Percentiles rank a stretch among this genome's conserved stretches.
Evolutionary conservation across 805 yeast genomes (phyloP).

Genomic region (Debaryomyces castellii): DNA sequence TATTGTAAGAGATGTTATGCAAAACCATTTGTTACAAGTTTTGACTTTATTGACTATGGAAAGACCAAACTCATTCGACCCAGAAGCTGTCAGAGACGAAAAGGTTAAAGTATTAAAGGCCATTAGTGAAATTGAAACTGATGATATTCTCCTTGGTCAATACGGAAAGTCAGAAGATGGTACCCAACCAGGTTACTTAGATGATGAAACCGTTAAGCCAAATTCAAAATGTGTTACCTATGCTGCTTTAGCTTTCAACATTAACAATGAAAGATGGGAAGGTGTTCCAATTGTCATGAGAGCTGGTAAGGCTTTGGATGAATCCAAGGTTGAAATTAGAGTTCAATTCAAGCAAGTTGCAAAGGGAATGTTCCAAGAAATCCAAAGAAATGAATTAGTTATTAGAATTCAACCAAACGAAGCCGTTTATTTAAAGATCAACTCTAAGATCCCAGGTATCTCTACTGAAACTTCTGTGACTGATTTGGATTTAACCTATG

Average conservation of each 20-base stretch:
- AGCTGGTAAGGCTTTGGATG: slow-evolving; percentile 97
- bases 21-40: slow-evolving; percentile 93
- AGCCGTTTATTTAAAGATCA: slow-evolving; percentile 89
- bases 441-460: slow-evolving; percentile 91
- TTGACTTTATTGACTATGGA: slow-evolving; percentile 93
- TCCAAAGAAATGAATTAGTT: slow-evolving; percentile 90
- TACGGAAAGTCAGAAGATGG: slow-evolving; percentile 85
- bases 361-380: slow-evolving; percentile 73
- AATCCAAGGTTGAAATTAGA: slow-evolving; percentile 92
- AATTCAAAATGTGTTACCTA: slow-evolving; percentile 88
- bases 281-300: slow-evolving; percentile 95
- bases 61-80: slow-evolving; percentile 85
- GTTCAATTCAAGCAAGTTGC: slow-evolving; percentile 88
- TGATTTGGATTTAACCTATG: slow-evolving; percentile 86
- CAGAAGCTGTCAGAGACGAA: slow-evolving; percentile 94
- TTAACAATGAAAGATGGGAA: slow-evolving; percentile 95
- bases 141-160: slow-evolving; percentile 83
- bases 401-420: slow-evolving; percentile 93
- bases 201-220: slow-evolving; percentile 83
- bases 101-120: slow-evolving; percentile 91
- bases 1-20: slow-evolving; percentile 96
- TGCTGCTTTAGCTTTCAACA: slow-evolving; percentile 78
- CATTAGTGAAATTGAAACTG: slow-evolving; percentile 60
- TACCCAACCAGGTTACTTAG: slow-evolving; percentile 82
- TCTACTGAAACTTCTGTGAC: slow-evolving; percentile 79